phyloP scores from a whole-genome alignment of 1,284 basidiomycete genomes.

The Apiotrichum porosum region DNA sequence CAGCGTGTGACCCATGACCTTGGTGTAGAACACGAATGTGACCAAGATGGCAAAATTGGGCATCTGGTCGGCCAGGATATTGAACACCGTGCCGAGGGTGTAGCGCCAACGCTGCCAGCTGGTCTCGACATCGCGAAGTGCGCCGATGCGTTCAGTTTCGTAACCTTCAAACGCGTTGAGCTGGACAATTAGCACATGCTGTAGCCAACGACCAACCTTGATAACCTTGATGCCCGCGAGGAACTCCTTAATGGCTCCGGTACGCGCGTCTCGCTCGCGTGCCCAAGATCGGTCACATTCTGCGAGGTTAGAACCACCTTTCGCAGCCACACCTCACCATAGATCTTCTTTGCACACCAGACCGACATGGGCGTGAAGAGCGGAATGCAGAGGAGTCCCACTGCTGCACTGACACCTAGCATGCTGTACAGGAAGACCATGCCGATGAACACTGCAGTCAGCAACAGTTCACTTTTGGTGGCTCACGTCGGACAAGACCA shows the following conservation, averaged over 20 bases:
- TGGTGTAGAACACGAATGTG: conserved; percentile 44
- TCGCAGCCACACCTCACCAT: conserved; percentile 23
- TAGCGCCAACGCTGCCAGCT: conserved; percentile 47
- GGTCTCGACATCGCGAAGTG: conserved; percentile 36
- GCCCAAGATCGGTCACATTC: conserved; percentile 41
- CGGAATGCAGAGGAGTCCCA: conserved; percentile 39
- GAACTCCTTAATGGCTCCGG: conserved; percentile 44
- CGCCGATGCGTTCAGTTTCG: conserved; percentile 27
- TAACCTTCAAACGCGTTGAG: conserved; percentile 46
- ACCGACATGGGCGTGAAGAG: conserved; percentile 29
- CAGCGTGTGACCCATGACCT: conserved; percentile 32
- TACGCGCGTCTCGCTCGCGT: conserved; percentile 36
- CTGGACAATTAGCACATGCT: conserved; percentile 11
- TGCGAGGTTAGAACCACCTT: conserved; percentile 11
- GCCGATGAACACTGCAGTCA: conserved; percentile 34
- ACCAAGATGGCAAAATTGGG: conserved; percentile 34
- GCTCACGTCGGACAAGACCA: conserved; percentile 35
- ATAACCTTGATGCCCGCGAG: conserved; percentile 44
- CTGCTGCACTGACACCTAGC: conserved; percentile 41
- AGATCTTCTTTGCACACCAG: conserved; percentile 33
- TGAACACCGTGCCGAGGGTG: conserved; percentile 46
- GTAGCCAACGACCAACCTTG: conserved; percentile 34
- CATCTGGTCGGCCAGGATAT: conserved; percentile 41
- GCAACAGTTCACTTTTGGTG: neutral
- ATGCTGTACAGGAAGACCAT: conserved; percentile 38